A percentile compares a stretch with the other conserved stretches of the same genome.
These are phyloP conservation scores for Ophiostoma perfectum DNA, from an alignment of 2,329 filamentous ascomycete species.

Conservation along the genomic window DNA sequence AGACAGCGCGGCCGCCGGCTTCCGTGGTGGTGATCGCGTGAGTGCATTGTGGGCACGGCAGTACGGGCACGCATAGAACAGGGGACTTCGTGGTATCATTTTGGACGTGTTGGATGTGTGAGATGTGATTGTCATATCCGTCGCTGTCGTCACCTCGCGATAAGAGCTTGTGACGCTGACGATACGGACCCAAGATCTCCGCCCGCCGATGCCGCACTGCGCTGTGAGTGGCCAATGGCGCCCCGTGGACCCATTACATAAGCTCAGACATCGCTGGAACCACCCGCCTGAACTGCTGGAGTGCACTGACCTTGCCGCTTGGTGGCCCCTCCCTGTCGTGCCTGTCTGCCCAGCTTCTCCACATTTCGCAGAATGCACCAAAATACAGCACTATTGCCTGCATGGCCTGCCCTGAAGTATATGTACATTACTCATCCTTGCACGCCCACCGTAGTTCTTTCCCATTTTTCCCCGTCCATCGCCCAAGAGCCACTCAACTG, in stretches of 20 bases:
- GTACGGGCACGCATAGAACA: neutral
- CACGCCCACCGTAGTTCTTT: neutral
- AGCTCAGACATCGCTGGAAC: neutral
- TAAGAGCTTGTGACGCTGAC: neutral
- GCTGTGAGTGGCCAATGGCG: neutral
- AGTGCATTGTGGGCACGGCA: neutral
- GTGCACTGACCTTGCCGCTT: neutral
- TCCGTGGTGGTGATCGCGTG: neutral
- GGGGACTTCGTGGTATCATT: neutral
- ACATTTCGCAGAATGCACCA: constrained; percentile 8
- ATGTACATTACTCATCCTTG: neutral
- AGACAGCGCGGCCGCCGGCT: neutral
- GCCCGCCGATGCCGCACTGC: neutral
- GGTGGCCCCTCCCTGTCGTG: constrained; percentile 1
- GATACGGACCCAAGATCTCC: constrained; percentile 9
- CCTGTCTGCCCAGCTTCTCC: neutral
- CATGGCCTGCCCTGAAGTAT: neutral
- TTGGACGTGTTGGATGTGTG: neutral
- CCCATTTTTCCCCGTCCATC: no score
- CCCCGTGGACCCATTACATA: neutral
- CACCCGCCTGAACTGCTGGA: neutral
- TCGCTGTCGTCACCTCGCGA: neutral
- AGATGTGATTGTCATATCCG: neutral
- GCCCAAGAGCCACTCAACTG: neutral
- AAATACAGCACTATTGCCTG: constrained; percentile 7